Evolutionary conservation across 1,284 basidiomycete species (phyloP), one percentile per base, ranked within the genome.

Genomic region (Malassezia arunalokei): DNA sequence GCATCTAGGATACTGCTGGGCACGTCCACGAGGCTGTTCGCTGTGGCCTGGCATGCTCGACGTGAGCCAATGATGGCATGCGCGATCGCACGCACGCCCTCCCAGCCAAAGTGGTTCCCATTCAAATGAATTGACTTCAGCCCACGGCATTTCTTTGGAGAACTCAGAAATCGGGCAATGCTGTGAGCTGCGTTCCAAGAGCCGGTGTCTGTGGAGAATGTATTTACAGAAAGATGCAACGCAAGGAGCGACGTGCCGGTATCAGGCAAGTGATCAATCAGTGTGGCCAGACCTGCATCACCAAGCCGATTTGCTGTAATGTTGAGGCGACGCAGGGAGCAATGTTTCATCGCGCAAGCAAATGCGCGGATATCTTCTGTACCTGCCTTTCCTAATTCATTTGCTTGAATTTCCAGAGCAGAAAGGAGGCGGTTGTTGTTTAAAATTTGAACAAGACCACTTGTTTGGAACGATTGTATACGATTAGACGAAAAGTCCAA

Each of bases 401-500:
- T 55, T 6, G 37, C 53, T 20, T 55, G 53, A 12, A 55, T 31
- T 42, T 55, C 47, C n/a, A 55, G 40, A n/a, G 9, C n/a, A 12
- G n/a, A 11, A 12, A 55, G 37, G 8, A 49, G 30, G 1, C 15
- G 24, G 17, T 50, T 50, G 14, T 38, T 6, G 11, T 15, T 14
- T 7, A 55, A 39, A 2, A 32, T 15, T 7, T 44, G 24, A 1
- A 40, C 30, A 28, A 55, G 32, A 8, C 53, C 53, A 14, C 41
- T 31, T 4, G 14, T 9, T 8, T 42, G 40, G 20, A 55, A 49
- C 12, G 53, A 50, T 14, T 47, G 40, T n/a, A 55, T 20, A 27
- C 45, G 42, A 33, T 55, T 55, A 9, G 47, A 49, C 20, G 53
- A 49, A 6, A 55, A 30, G 17, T 55, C 48, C n/a, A 55, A 27